A percentile compares a stretch with the other conserved stretches of the same genome.
Evolutionary conservation across 371 early-diverging fungal genomes (phyloP).

Genomic region (Mortierella sp.): DNA sequence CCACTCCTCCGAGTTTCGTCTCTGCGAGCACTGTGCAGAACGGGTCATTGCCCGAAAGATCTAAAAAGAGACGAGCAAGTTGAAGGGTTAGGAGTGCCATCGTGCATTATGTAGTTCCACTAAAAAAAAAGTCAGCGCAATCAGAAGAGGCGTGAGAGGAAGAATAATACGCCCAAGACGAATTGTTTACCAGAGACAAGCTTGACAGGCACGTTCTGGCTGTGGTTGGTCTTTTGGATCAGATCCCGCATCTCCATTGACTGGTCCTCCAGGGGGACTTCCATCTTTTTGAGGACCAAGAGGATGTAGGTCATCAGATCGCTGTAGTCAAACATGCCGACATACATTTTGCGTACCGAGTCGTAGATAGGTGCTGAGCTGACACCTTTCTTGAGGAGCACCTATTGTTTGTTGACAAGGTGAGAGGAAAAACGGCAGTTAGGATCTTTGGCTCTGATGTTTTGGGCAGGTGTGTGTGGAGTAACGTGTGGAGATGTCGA

Average conservation of each 20-base stretch:
- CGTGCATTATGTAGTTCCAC: not conserved
- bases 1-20: constrained; percentile 78
- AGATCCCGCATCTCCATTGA: constrained; percentile 71
- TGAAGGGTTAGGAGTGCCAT: not conserved
- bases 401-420: constrained; percentile 7
- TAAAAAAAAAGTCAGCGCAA: not conserved
- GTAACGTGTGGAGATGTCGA: not conserved
- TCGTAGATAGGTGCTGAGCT: constrained; percentile 82
- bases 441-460: not conserved
- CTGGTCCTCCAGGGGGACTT: constrained; percentile 51
- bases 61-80: constrained; percentile 39
- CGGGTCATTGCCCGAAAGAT: constrained; percentile 87
- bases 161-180: too few species aligned
- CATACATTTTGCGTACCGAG: constrained; percentile 60
- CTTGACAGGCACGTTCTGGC: constrained; percentile 75
- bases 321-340: constrained; percentile 92
- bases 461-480: too few species aligned
- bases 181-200: constrained; percentile 62
- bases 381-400: constrained; percentile 41
- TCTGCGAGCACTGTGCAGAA: constrained; percentile 86
- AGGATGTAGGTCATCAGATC: constrained; percentile 80
- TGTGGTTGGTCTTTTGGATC: constrained; percentile 66
- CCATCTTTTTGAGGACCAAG: constrained; percentile 60
- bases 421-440: not conserved
- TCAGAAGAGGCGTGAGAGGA: not conserved